Conservation (phyloP, 495 filamentous ascomycete genomes). For the Penicillium tannophilum region DNA sequence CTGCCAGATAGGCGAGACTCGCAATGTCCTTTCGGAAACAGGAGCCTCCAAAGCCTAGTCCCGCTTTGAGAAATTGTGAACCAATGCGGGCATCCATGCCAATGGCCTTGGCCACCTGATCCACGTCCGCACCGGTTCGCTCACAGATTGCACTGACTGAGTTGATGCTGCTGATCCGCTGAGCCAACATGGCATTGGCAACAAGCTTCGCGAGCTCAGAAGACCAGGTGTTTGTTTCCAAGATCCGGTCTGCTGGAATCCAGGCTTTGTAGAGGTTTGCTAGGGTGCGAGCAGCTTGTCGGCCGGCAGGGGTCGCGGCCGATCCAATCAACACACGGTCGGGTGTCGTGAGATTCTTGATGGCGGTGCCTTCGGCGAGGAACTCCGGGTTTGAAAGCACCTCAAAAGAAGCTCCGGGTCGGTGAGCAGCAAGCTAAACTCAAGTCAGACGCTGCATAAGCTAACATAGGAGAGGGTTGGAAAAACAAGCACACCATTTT, state of each 20-base stretch:
- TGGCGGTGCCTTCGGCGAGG: conserved; percentile 75
- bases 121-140: conserved; percentile 71
- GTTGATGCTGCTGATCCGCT: conserved; percentile 84
- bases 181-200: conserved; percentile 80
- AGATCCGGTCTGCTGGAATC: conserved; percentile 66
- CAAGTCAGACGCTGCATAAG: conserved; percentile 46
- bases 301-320: conserved; percentile 54
- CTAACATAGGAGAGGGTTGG: background rate
- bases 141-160: conserved; percentile 81
- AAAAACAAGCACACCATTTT: conserved; percentile 51
- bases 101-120: conserved; percentile 69
- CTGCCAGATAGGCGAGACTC: conserved; percentile 72
- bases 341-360: conserved; percentile 69
- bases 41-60: conserved; percentile 77
- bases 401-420: conserved; percentile 66
- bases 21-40: conserved; percentile 86
- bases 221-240: conserved; percentile 76
- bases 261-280: conserved; percentile 69
- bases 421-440: conserved; percentile 48
- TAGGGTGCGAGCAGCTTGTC: conserved; percentile 62
- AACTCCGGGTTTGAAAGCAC: conserved; percentile 87
- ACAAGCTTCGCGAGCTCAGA: conserved; percentile 80
- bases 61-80: conserved; percentile 72
- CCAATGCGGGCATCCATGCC: conserved; percentile 75
- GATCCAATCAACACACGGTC: conserved; percentile 81